Evolutionary conservation across 2,329 filamentous ascomycete species (phyloP), one percentile per base, ranked within the genome.

Genomic region (Fusarium proliferatum): DNA sequence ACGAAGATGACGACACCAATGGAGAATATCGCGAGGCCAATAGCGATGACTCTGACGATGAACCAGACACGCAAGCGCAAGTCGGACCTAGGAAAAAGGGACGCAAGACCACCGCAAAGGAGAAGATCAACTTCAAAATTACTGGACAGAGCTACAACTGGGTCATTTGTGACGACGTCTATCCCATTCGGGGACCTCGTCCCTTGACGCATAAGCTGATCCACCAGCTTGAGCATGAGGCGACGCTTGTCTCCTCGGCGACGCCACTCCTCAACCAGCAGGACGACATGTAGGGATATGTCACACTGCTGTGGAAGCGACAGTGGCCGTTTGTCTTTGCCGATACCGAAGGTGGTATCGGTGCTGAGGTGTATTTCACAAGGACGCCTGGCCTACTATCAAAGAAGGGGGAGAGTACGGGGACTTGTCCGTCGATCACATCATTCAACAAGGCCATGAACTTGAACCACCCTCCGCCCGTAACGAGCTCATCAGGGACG

Each of bases 191-290:
- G 0, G 34, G 51, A 5, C 51, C 34, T 28, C 51, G 49, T 0
- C 0, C 12, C 6, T 0, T 0, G 0, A 53, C 49, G 0, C 49
- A 53, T 17, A 1, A 53, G 13, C 1, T 53, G 2, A 53, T 53
- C 0, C 0, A 0, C 12, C 4, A 53, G 0, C 3, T 53, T 0
- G 51, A 53, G 0, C 33, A 9, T 0, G 51, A 53, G 1, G 34
- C 51, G 4, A 53, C 34, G 0, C 23, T 53, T 0, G 19, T 53
- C 0, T 0, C 51, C 0, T 53, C 51, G 0, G 23, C 34, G 3
- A 53, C 51, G 1, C 51, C 34, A 2, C 34, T 53, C 0, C 0
- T 53, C 0, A 53, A 53, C 0, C 51, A 38, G 0, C 51, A 53
- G 0, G 34, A 53, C 0, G 51, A 53, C 23, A 53, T 53, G 19